phyloP scores from a whole-genome alignment of 78 protist genomes.

The Isochrysis galbana region DNA sequence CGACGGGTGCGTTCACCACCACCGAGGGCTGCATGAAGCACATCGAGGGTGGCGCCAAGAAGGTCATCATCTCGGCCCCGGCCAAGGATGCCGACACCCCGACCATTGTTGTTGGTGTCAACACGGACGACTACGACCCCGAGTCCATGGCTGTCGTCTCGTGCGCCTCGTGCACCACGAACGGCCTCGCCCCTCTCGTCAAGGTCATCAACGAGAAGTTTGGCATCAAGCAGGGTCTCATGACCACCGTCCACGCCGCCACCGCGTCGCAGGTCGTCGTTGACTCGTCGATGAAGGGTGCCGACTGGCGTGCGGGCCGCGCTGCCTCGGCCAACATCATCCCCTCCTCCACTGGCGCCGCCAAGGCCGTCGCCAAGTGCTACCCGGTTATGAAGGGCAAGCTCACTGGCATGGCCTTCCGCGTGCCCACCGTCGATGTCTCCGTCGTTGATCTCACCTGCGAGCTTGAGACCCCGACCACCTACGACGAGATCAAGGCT shows the following conservation, averaged over 20 bases:
- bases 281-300: conserved; percentile 55
- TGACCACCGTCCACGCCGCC: conserved; percentile 76
- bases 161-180: conserved; percentile 99
- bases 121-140: conserved; percentile 73
- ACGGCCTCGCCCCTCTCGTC: conserved; percentile 99
- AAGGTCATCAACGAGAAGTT: conserved; percentile 90
- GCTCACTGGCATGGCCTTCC: conserved; percentile 75
- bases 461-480: conserved; percentile 41
- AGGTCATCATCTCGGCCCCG: conserved; percentile 98
- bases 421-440: conserved; percentile 72
- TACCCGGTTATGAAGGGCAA: conserved; percentile 67
- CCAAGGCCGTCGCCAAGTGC: conserved; percentile 72
- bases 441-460: conserved; percentile 71
- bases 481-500: conserved; percentile 67
- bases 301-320: conserved; percentile 70
- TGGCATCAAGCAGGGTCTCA: conserved; percentile 93
- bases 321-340: conserved; percentile 68
- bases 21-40: conserved; percentile 77
- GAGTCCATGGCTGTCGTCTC: conserved; percentile 68
- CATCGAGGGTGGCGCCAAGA: conserved; percentile 88
- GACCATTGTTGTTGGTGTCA: conserved; percentile 96
- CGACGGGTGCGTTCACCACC: conserved; percentile 96
- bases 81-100: conserved; percentile 89
- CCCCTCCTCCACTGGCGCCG: conserved; percentile 81
- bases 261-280: conserved; percentile 69